phyloP scores from a whole-genome alignment of 177 flowering plant species.

The Vitis hybrid region DNA sequence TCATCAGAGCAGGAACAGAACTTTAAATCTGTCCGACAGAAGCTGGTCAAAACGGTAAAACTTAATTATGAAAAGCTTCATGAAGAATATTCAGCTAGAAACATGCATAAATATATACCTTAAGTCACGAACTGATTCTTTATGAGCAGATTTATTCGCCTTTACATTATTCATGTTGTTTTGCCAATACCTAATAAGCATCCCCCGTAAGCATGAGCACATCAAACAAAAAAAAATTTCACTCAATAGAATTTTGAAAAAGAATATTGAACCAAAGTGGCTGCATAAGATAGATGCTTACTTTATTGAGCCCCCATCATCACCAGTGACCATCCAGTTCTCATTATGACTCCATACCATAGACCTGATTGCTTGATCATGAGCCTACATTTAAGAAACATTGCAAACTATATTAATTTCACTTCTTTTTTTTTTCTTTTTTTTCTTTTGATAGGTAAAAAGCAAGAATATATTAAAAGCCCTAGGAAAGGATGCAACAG shows the following conservation, averaged over 20 bases:
- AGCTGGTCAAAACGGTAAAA: conserved; percentile 46
- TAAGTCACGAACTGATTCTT: conserved; percentile 93
- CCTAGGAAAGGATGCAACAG: too few species aligned
- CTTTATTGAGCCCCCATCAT: conserved; percentile 98
- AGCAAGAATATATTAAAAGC: too few species aligned
- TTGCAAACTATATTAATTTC: too few species aligned
- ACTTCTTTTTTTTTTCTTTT: too few species aligned
- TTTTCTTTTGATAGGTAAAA: too few species aligned
- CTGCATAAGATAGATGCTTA: conserved; percentile 20
- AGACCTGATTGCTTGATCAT: conserved; percentile 97
- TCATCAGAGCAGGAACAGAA: conserved; percentile 99
- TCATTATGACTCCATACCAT: conserved; percentile 99
- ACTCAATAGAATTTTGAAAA: too few species aligned
- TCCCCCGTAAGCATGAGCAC: conserved; percentile 1
- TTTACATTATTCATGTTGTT: conserved; percentile 97
- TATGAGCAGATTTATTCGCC: conserved; percentile 95
- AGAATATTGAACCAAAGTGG: too few species aligned
- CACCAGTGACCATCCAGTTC: conserved; percentile 99
- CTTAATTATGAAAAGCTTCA: conserved; percentile 2
- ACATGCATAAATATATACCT: conserved; percentile 42
- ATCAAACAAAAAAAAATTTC: background rate
- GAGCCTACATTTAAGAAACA: conserved; percentile 59
- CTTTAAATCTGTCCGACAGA: conserved; percentile 93
- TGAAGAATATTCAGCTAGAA: conserved; percentile 6
- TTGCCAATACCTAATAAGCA: conserved; percentile 85